Base-by-base conservation (phyloP, 2,329 filamentous ascomycete species). In the Claviceps sp. region DNA sequence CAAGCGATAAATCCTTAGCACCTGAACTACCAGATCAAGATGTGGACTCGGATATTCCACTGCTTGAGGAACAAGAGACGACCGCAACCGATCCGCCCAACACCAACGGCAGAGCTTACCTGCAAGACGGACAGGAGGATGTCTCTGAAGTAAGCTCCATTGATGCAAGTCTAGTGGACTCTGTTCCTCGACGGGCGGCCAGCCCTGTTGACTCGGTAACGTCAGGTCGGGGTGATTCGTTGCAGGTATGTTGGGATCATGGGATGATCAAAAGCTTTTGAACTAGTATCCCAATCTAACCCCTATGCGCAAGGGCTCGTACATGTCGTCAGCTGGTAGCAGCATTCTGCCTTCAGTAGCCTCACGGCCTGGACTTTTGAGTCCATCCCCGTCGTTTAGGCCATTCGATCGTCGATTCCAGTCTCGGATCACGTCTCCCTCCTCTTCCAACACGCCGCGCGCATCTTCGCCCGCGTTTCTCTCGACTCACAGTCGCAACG, bases 381-480 rank as follows among this genome's bases (percentile, higher is more conserved):
- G 85, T 59, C 84, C 88, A 14, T 87, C 85, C 16, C 87, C 87
- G 19, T 89, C 88, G 16, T 85, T 96, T 61, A 82, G 91, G 62
- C 91, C 93, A 4, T 98, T 98, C 66, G 93, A 98, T 65, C 82
- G 89, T 57, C 83, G 93, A 52, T 98, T 98, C 68, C 89, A 94
- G 64, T 91, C 91, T 16, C 84, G 90, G 47, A 80, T 96, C 57
- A 74, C 76, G 54, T 80, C 84, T 14, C 71, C 72, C 47, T 63
- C 68, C 37, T 63, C 68, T 37, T 65, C 76, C 24, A 64, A 66
- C 48, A 81, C 81, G 26, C 82, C 86, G 37, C 80, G 90, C 53
- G 76, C 85, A 6, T 75, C 78, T 1, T 95, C 90, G 1, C 89
- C 89, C 1, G 87, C 84, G 13, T 86, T 94, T 59, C 72, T 89